Conservation (phyloP, 768 basidiomycete species). For the Pulveroboletus sp. region DNA sequence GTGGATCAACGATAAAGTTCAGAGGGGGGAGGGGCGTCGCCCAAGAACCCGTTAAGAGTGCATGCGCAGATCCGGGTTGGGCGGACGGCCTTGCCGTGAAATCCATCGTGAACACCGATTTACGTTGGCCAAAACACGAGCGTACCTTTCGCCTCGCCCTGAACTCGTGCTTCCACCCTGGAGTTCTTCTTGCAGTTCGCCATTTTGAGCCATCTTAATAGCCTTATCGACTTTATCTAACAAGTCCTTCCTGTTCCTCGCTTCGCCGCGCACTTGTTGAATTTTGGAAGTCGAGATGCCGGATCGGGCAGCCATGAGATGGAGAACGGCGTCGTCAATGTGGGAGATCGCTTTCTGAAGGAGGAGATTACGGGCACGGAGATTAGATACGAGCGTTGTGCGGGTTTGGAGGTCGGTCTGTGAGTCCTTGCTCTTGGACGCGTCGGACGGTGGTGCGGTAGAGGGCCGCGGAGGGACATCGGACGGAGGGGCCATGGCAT, state of each 20-base stretch:
- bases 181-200: constrained; percentile 9
- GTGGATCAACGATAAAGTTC: neutral
- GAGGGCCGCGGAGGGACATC: constrained; percentile 24
- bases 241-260: constrained; percentile 30
- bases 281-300: constrained; percentile 30
- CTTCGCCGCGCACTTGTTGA: constrained; percentile 29
- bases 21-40: neutral
- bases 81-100: constrained; percentile 12
- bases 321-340: constrained; percentile 31
- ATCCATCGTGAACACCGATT: constrained; percentile 5
- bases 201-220: constrained; percentile 27
- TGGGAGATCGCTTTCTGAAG: constrained; percentile 31
- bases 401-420: constrained; percentile 12
- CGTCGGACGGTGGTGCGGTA: constrained; percentile 25
- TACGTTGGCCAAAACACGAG: neutral
- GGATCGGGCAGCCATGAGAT: constrained; percentile 30
- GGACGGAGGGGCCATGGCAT: constrained; percentile 9
- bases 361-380: constrained; percentile 30
- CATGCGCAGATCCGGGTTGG: constrained; percentile 1
- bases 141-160: constrained; percentile 17
- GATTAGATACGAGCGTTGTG: constrained; percentile 24
- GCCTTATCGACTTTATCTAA: constrained; percentile 28
- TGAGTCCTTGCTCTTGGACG: constrained; percentile 9
- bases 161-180: neutral
- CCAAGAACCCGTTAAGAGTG: constrained; percentile 7